These are phyloP conservation scores for Podila horticola DNA, from an alignment of 192 early-diverging fungal species.

Conservation along the genomic window DNA sequence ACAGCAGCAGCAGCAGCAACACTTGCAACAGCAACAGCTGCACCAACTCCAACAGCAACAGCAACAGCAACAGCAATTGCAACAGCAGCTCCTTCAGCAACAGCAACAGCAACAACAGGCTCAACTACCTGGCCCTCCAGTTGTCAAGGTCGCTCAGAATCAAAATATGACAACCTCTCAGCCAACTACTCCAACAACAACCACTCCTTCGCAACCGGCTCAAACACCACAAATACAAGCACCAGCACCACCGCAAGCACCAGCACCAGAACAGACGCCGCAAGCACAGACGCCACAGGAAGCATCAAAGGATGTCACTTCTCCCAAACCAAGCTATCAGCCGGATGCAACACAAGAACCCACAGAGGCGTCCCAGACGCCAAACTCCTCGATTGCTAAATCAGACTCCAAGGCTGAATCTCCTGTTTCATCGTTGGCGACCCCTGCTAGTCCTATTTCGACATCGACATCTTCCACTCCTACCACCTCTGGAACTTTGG, in stretches of 20 bases:
- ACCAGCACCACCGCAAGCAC: not conserved
- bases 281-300: not conserved
- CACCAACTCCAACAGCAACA: not conserved
- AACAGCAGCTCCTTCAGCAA: not conserved
- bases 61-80: conserved; percentile 12
- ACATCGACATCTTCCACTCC: too few relatives aligned
- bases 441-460: too few relatives aligned
- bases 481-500: too few relatives aligned
- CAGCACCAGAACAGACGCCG: not conserved
- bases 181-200: not conserved
- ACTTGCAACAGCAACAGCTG: conserved; percentile 1
- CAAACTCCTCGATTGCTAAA: too few relatives aligned
- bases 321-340: too few relatives aligned
- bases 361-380: too few relatives aligned
- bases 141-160: not conserved
- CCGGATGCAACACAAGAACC: too few relatives aligned
- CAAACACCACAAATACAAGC: not conserved
- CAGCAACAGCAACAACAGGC: not conserved
- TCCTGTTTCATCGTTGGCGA: too few relatives aligned
- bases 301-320: too few relatives aligned
- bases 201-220: not conserved
- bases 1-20: conserved; percentile 7
- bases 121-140: not conserved
- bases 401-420: too few relatives aligned
- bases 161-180: not conserved